Conservation (phyloP, 2,329 filamentous ascomycete genomes). For the Calonectria crousiana region DNA sequence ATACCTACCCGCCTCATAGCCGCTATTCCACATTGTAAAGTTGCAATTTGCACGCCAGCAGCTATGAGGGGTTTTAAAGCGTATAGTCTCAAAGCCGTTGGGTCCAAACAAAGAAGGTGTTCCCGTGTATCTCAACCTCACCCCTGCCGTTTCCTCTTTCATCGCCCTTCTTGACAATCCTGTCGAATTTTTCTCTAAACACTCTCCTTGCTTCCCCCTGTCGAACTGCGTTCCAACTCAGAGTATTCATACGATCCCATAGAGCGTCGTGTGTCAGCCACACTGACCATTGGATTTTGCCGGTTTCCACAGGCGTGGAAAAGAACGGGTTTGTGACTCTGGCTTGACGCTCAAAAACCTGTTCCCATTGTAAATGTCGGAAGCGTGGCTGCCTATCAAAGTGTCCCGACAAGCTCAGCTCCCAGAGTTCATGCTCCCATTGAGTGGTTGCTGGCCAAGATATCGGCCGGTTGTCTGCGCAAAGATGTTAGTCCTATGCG, state of each 20-base stretch:
- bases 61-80: too few relatives aligned
- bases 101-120: conserved; percentile 75
- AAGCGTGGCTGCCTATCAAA: conserved; percentile 73
- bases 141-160: conserved; percentile 71
- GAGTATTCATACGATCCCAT: conserved; percentile 73
- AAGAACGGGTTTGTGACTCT: conserved; percentile 63
- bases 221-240: conserved; percentile 76
- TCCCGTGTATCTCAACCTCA: conserved; percentile 73
- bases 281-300: conserved; percentile 53
- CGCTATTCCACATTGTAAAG: background rate
- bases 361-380: conserved; percentile 72
- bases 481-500: conserved; percentile 3
- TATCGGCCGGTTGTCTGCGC: conserved; percentile 72
- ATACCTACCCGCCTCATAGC: background rate
- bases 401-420: conserved; percentile 66
- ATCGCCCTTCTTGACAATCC: conserved; percentile 64
- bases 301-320: conserved; percentile 70
- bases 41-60: background rate
- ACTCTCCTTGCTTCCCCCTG: conserved; percentile 61
- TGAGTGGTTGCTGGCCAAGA: conserved; percentile 65
- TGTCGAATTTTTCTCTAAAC: conserved; percentile 64
- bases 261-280: conserved; percentile 71
- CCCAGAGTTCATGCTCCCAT: conserved; percentile 74
- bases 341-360: conserved; percentile 72
- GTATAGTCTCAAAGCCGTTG: conserved; percentile 52